Evolutionary conservation across 1,284 basidiomycete genomes (phyloP).

Genomic region (Boletus semigastroideus): DNA sequence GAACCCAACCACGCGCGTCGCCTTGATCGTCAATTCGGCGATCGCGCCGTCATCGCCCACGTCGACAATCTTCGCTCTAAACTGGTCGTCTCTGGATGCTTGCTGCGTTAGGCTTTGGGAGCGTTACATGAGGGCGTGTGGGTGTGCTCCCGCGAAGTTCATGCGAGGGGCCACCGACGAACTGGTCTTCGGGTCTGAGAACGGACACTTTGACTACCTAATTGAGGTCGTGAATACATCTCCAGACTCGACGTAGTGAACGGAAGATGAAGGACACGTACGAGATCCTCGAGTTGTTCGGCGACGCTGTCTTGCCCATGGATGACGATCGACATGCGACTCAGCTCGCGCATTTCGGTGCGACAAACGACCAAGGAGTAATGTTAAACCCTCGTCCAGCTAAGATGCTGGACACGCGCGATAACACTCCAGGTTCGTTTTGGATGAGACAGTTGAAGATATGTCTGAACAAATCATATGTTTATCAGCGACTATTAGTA

Average conservation of each 20-base stretch:
- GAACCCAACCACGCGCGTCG: conserved; percentile 89
- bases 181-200: conserved; percentile 92
- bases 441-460: conserved; percentile 98
- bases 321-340: conserved; percentile 97
- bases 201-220: conserved; percentile 95
- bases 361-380: conserved; percentile 97
- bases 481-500: neutral
- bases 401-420: conserved; percentile 95
- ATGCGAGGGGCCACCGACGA: conserved; percentile 79
- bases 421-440: conserved; percentile 98
- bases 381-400: conserved; percentile 99
- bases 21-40: conserved; percentile 94
- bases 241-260: too few relatives aligned
- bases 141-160: conserved; percentile 50
- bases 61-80: conserved; percentile 92
- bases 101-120: conserved; percentile 57
- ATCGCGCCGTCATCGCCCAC: conserved; percentile 93
- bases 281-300: conserved; percentile 94
- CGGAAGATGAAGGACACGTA: conserved; percentile 46
- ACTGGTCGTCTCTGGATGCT: conserved; percentile 63
- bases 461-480: conserved; percentile 59
- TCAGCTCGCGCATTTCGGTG: conserved; percentile 96
- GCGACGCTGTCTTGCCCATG: conserved; percentile 97
- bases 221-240: neutral
- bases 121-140: conserved; percentile 30